phyloP scores from a whole-genome alignment of 306 rosid genomes.

The Nissolia schottii region DNA sequence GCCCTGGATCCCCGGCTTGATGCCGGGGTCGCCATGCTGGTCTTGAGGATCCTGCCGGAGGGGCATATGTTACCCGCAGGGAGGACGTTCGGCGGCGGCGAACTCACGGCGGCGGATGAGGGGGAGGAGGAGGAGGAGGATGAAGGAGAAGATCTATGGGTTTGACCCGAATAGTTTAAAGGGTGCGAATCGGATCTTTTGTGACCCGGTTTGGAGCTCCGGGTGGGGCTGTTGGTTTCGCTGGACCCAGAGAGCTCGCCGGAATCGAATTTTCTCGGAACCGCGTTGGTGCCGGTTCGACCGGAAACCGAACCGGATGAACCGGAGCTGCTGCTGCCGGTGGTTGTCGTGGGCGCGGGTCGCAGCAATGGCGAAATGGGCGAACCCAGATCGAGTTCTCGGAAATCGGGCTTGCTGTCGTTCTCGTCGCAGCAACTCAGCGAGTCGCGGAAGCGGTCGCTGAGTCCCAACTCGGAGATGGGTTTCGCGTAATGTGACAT shows the following conservation, averaged over 20 bases:
- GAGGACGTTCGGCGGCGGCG: constrained; percentile 58
- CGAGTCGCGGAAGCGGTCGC: constrained; percentile 61
- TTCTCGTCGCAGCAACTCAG: constrained; percentile 56
- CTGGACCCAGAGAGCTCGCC: constrained; percentile 89
- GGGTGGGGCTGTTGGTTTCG: constrained; percentile 79
- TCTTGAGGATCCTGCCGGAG: constrained; percentile 65
- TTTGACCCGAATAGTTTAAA: constrained; percentile 50
- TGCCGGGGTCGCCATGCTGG: constrained; percentile 50
- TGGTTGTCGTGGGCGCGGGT: constrained; percentile 35
- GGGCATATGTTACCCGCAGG: constrained; percentile 96
- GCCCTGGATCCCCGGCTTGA: constrained; percentile 40
- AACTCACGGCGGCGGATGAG: constrained; percentile 38
- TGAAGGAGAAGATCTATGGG: too few species aligned
- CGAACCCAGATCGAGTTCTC: constrained; percentile 92
- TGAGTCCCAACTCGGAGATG: constrained; percentile 34
- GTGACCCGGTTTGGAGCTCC: constrained; percentile 51
- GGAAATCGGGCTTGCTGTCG: constrained; percentile 78
- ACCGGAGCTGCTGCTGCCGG: constrained; percentile 76
- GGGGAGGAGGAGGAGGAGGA: too few species aligned
- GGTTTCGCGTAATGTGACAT: constrained; percentile 83
- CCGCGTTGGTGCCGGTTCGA: constrained; percentile 38
- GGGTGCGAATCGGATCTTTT: constrained; percentile 53
- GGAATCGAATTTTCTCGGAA: constrained; percentile 55
- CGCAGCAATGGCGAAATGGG: constrained; percentile 92
- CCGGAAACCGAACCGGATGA: constrained; percentile 93